Evolutionary conservation across 202 grass and related monocot species (phyloP).

Genomic region (Elaeis oleifera): DNA sequence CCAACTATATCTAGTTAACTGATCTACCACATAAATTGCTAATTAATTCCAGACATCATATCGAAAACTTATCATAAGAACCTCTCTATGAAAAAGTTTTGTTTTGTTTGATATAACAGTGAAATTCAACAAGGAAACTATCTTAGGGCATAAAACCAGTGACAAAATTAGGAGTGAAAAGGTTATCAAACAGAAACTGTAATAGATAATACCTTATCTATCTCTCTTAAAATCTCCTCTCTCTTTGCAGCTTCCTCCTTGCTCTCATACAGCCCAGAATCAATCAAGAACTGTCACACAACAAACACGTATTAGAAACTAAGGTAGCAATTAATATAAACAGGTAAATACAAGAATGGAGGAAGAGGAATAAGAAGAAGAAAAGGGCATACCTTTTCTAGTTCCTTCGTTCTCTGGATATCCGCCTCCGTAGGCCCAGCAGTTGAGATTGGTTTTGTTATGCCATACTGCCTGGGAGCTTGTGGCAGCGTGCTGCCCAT

Average conservation of each 20-base stretch:
- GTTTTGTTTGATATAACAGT: too few relatives aligned
- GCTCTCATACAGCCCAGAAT: conserved; percentile 54
- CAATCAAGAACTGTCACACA: conserved; percentile 49
- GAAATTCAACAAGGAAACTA: too few relatives aligned
- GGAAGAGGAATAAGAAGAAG: not conserved
- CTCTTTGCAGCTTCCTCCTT: conserved; percentile 49
- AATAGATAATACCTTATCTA: conserved; percentile 49
- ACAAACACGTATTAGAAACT: not conserved
- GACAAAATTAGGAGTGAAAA: too few relatives aligned
- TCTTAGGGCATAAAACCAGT: too few relatives aligned
- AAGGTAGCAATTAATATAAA: not conserved
- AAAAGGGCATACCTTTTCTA: conserved; percentile 42
- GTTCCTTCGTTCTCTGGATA: conserved; percentile 38
- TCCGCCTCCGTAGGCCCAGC: conserved; percentile 54
- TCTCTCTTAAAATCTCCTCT: conserved; percentile 59
- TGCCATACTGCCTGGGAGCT: conserved; percentile 42
- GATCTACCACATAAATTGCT: too few relatives aligned
- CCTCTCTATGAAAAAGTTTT: too few relatives aligned
- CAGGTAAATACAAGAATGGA: not conserved
- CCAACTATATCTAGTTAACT: too few relatives aligned
- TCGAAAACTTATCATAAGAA: too few relatives aligned
- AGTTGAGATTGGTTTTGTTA: conserved; percentile 61
- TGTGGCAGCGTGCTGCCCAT: conserved; percentile 8
- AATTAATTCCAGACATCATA: too few relatives aligned
- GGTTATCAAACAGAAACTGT: not conserved